Evolutionary conservation across 129 eudicot species (phyloP).

Genomic region (Kitagawia praeruptora): DNA sequence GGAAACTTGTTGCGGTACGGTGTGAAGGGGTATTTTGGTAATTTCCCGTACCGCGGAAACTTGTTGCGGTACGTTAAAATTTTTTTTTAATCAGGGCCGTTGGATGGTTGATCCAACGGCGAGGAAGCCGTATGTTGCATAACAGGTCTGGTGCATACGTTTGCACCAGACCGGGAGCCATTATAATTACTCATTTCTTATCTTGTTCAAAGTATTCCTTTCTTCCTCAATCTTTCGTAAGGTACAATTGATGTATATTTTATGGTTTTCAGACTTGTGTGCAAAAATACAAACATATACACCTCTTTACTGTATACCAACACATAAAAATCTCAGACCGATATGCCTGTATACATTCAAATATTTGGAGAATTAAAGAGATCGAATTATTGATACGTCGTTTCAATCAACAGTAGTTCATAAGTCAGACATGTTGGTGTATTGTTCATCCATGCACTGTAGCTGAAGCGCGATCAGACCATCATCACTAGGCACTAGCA

Average conservation of each 20-base stretch:
- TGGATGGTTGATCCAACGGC: no score
- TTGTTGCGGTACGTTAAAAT: no score
- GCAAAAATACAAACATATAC: slow-evolving; percentile 6
- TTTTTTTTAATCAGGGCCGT: no score
- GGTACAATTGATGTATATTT: neutral
- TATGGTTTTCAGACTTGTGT: neutral
- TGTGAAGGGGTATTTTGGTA: no score
- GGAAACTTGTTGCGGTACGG: no score
- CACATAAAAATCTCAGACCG: slow-evolving; percentile 2
- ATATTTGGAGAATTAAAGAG: neutral
- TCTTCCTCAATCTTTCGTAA: neutral
- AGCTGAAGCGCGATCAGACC: neutral
- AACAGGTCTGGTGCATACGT: no score
- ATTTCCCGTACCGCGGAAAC: no score
- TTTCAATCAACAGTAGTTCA: slow-evolving; percentile 4
- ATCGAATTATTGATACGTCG: slow-evolving; percentile 5
- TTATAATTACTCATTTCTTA: neutral
- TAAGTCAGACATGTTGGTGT: slow-evolving; percentile 7
- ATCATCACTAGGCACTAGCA: neutral
- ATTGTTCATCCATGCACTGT: neutral
- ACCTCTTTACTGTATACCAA: neutral
- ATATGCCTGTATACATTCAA: neutral
- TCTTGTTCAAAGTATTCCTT: slow-evolving; percentile 4
- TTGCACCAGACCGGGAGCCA: no score
- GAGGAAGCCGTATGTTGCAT: no score